Percentiles rank a stretch among this genome's conserved stretches.
These are phyloP conservation scores for Leishmania turanica DNA, from an alignment of 208 protist species.

Conservation along the genomic window DNA sequence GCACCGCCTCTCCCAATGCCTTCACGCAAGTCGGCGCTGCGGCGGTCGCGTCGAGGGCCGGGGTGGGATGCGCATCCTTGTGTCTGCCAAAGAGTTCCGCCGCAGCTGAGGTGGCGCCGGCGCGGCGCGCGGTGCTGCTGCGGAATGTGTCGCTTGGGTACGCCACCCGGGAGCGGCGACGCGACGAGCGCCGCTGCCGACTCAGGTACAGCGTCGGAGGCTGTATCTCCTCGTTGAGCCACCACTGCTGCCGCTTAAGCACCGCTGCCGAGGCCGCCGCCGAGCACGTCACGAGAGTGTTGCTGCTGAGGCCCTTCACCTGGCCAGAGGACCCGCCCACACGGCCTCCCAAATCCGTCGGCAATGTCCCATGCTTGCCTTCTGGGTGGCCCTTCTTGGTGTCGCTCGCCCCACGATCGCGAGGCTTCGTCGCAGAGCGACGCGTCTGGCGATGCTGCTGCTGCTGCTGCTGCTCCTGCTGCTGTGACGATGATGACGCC, in stretches of 20 bases:
- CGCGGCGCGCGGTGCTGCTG: conserved; percentile 32
- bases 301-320: neutral
- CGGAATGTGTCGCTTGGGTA: conserved; percentile 17
- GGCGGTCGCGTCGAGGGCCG: neutral
- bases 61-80: conserved; percentile 1
- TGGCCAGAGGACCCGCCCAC: neutral
- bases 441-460: neutral
- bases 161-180: conserved; percentile 14
- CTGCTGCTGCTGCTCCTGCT: neutral
- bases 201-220: conserved; percentile 23
- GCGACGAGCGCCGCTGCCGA: conserved; percentile 18
- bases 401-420: neutral
- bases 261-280: conserved; percentile 1
- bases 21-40: neutral
- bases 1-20: neutral
- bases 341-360: neutral
- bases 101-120: conserved; percentile 26
- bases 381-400: neutral
- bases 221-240: conserved; percentile 8
- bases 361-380: neutral
- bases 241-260: conserved; percentile 6
- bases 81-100: conserved; percentile 14
- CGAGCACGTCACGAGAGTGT: neutral
- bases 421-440: neutral
- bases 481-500: neutral